Base-by-base conservation (phyloP, 805 yeast species). In the Candida tibetensis region DNA sequence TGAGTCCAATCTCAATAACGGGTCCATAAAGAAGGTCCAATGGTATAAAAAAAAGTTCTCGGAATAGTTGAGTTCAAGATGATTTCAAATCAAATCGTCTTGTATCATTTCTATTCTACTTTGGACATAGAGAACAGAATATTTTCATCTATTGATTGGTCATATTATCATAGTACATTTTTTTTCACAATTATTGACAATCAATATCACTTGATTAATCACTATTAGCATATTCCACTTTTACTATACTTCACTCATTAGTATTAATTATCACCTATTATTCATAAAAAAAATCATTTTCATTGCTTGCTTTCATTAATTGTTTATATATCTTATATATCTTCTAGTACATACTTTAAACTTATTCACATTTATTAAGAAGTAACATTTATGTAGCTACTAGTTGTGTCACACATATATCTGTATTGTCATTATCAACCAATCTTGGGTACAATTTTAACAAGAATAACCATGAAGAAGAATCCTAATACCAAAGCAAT, bases 371-470 rank as follows among this genome's bases (percentile, higher is more conserved):
- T n/a, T n/a, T n/a, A n/a, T n/a, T n/a, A n/a, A n/a, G n/a, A n/a
- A n/a, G n/a, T n/a, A n/a, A n/a, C n/a, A n/a, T n/a, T n/a, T n/a
- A n/a, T n/a, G n/a, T n/a, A n/a, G n/a, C n/a, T n/a, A n/a, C n/a
- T n/a, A n/a, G n/a, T n/a, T n/a, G n/a, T n/a, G n/a, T n/a, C n/a
- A n/a, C n/a, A n/a, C n/a, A n/a, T n/a, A 21, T 21, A 21, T 28
- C 26, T 37, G 30, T 30, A 37, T 21, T 7, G 7, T 21, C 25
- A 21, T 21, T 7, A 21, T 21, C 23, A 33, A 9, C 31, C 43
- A 50, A 66, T 55, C 37, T 57, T 55, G 19, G 74, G 72, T 21
- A 68, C 52, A 12, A 68, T 51, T 40, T 60, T 63, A 28, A 63
- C 57, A 19, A 69, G 34, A 2, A 67, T 35, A 2, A 63, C 49